A percentile compares a stretch with the other conserved stretches of the same genome.
Conservation (phyloP, 2,329 filamentous ascomycete species). For the Cercospora zeae-maydis region DNA sequence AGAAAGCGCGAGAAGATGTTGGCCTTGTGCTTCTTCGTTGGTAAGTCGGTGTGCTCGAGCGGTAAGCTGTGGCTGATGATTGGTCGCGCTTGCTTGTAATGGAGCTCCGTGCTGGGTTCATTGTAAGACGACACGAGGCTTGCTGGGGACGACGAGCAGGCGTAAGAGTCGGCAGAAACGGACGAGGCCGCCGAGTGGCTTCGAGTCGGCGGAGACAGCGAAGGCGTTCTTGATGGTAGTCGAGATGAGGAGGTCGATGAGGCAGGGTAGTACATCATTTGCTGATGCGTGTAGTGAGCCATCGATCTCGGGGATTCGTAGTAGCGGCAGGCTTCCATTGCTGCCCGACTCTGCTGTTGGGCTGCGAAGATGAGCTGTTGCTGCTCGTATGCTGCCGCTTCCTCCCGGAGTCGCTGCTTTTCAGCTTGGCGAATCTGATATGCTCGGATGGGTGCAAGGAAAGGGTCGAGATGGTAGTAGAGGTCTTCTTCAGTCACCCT, state of each 20-base stretch:
- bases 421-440: constrained; percentile 54
- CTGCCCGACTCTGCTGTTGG: constrained; percentile 37
- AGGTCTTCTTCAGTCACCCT: constrained; percentile 81
- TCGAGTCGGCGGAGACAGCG: constrained; percentile 47
- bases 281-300: constrained; percentile 29
- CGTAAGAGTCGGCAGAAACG: constrained; percentile 35
- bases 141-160: constrained; percentile 33
- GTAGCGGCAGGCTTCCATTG: constrained; percentile 29
- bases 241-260: constrained; percentile 32
- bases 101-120: constrained; percentile 35
- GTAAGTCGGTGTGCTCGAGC: constrained; percentile 31
- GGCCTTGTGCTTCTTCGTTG: constrained; percentile 38
- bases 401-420: constrained; percentile 47
- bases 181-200: constrained; percentile 38
- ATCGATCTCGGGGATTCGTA: constrained; percentile 39
- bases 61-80: constrained; percentile 26
- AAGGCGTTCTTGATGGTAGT: constrained; percentile 47
- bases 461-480: constrained; percentile 79
- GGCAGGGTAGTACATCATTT: constrained; percentile 29
- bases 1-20: constrained; percentile 41
- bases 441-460: constrained; percentile 78
- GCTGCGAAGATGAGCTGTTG: constrained; percentile 37
- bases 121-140: constrained; percentile 36
- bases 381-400: constrained; percentile 34
- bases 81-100: constrained; percentile 36